A percentile compares a stretch with the other conserved stretches of the same genome.
These are phyloP conservation scores for Pleurotus cornucopiae DNA, from an alignment of 768 basidiomycete species.

Conservation along the genomic window DNA sequence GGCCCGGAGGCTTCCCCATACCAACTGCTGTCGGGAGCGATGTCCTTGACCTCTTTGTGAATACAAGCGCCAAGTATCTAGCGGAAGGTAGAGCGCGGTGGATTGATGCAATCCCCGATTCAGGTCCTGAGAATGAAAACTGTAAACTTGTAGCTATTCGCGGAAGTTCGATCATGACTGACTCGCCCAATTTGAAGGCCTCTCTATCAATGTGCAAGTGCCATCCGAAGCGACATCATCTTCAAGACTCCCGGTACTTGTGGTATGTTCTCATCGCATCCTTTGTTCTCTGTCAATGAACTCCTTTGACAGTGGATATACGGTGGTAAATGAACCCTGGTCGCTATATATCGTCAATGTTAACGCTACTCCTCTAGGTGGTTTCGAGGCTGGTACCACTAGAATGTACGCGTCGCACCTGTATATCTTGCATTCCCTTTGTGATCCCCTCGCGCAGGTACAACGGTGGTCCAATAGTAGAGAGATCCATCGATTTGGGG, in stretches of 20 bases:
- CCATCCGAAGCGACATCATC: constrained; percentile 33
- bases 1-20: constrained; percentile 3
- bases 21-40: too few species aligned
- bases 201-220: constrained; percentile 49
- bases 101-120: too few species aligned
- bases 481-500: constrained; percentile 36
- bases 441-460: constrained; percentile 23
- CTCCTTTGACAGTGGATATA: constrained; percentile 40
- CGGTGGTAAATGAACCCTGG: constrained; percentile 27
- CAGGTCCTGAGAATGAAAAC: too few species aligned
- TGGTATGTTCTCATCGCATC: constrained; percentile 29
- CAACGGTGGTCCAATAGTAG: constrained; percentile 39
- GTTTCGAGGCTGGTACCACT: constrained; percentile 38
- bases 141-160: too few species aligned
- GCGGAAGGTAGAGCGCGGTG: too few species aligned
- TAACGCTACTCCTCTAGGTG: constrained; percentile 21
- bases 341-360: too few species aligned
- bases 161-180: too few species aligned
- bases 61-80: too few species aligned
- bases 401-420: constrained; percentile 21
- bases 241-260: constrained; percentile 49
- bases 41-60: too few species aligned
- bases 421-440: background rate
- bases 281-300: background rate
- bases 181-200: constrained; percentile 22